A percentile compares a stretch with the other conserved stretches of the same genome.
Evolutionary conservation across 176 grass and related monocot genomes (phyloP).

Genomic region (Metroxylon sagu): DNA sequence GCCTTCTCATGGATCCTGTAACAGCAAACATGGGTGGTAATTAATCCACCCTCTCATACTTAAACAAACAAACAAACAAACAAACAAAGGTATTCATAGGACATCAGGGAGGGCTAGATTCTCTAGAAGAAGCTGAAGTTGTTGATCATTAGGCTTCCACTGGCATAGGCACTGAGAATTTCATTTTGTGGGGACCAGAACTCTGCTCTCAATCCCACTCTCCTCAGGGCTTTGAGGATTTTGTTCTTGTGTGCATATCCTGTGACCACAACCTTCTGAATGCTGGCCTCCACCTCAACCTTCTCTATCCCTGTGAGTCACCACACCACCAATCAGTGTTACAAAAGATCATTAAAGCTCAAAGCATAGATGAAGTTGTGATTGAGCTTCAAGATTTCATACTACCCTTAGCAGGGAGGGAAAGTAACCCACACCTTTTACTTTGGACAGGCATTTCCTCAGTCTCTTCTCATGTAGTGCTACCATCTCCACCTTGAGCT

Average conservation of each 20-base stretch:
- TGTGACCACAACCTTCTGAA: constrained; percentile 86
- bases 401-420: not conserved
- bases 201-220: constrained; percentile 86
- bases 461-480: constrained; percentile 92
- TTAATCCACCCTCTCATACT: too few species aligned
- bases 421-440: constrained; percentile 71
- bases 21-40: too few species aligned
- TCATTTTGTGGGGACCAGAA: constrained; percentile 86
- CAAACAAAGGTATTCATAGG: constrained; percentile 1
- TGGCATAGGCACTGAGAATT: constrained; percentile 76
- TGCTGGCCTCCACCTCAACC: constrained; percentile 86
- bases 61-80: not conserved
- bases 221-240: constrained; percentile 86
- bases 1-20: too few species aligned
- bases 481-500: constrained; percentile 99
- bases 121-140: constrained; percentile 75
- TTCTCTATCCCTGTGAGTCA: constrained; percentile 62
- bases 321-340: too few species aligned
- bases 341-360: too few species aligned
- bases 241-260: constrained; percentile 91
- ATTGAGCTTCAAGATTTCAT: constrained; percentile 2
- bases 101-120: not conserved
- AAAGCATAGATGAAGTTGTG: not conserved
- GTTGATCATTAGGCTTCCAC: constrained; percentile 60
- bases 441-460: constrained; percentile 97